Evolutionary conservation across 176 grass and related monocot species (phyloP), one percentile per base, ranked within the genome.

Genomic region (Metroxylon sagu): DNA sequence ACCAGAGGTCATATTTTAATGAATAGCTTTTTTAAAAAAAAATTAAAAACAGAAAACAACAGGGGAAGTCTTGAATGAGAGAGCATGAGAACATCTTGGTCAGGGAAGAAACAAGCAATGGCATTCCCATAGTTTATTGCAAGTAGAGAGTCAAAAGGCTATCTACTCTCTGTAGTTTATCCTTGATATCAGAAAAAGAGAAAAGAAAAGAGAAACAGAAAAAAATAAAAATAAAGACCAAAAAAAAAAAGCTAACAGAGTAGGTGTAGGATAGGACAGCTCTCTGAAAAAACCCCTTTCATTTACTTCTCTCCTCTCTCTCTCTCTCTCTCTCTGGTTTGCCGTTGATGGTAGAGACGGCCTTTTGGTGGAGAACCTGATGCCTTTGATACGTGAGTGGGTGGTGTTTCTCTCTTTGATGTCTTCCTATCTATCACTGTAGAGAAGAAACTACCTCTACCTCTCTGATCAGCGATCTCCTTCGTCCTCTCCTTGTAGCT

Each of bases 351-450:
- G 73, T 81, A 82, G 60, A 85, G 54, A 52, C 64, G 67, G 58
- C 69, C 52, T 77, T 88, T 96, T 65, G 87, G 81, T 82, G 75
- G 78, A 88, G 92, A 91, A 91, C 87, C 78, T 73, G 87, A 97
- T 97, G 83, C 87, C 80, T 86, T 77, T 62, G 81, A 70, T 75
- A 81, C 68, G 83, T 85, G 83, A 80, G 92, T 97, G 84, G 82
- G 55, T 85, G 87, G 72, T 78, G 84, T 76, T 75, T 82, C 77
- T 48, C 29, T 62, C 50, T 60, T 74, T 57, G 5, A 26, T 81
- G 66, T 71, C 70, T 60, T 65, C 75, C 29, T 68, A 64, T 57
- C 6, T 66, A 16, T 65, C 25, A 51, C 48, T 30, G 60, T 49
- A 43, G 50, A 73, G 65, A 43, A 73, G 58, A 56, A 64, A 53